Evolutionary conservation across 805 yeast species (phyloP), one percentile per base, ranked within the genome.

Genomic region (Saccharomycopsis oosterbeekiorum): DNA sequence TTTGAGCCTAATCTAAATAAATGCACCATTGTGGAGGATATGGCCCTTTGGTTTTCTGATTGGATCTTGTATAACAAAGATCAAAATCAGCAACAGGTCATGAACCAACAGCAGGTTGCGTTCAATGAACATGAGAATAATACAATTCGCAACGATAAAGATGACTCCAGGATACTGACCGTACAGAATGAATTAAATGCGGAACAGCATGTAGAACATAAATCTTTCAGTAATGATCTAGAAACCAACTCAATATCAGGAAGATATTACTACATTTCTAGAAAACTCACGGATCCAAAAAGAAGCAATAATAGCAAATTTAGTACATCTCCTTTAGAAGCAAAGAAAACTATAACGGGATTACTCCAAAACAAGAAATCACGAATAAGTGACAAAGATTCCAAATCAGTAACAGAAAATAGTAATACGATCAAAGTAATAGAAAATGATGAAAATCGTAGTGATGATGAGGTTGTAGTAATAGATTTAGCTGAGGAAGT

Each of bases 271-370:
- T 57, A 57, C 37, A 47, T 57, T 47, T 37, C 59, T 17, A 34
- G 59, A 50, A 57, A 57, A 39, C 55, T 57, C 14, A 57, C 59
- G 2, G 59, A 57, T n/a, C 51, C 42, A 1, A 40, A 40, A 12
- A 42, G 39, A 29, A 24, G 39, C 15, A 42, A 17, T 9, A 40
- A n/a, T 19, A 26, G 34, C 15, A 56, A 36, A 8, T 19, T 15
- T 15, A 40, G 34, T 26, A 10, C 10, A 11, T 4, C 24, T 12
- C 41, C 41, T 10, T 4, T 37, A 19, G 53, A 47, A 21, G n/a
- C 53, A 47, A 47, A 47, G 21, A 47, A 47, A 21, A 47, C 53
- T 21, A 47, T 47, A 9, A 24, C 53, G 24, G 24, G 24, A 12
- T 47, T 47, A 47, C 53, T 47, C 4, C 53, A 26, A 26, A 47